These are phyloP conservation scores for Aspergillus hiratsukae DNA, from an alignment of 2,329 filamentous ascomycete genomes.

Conservation along the genomic window DNA sequence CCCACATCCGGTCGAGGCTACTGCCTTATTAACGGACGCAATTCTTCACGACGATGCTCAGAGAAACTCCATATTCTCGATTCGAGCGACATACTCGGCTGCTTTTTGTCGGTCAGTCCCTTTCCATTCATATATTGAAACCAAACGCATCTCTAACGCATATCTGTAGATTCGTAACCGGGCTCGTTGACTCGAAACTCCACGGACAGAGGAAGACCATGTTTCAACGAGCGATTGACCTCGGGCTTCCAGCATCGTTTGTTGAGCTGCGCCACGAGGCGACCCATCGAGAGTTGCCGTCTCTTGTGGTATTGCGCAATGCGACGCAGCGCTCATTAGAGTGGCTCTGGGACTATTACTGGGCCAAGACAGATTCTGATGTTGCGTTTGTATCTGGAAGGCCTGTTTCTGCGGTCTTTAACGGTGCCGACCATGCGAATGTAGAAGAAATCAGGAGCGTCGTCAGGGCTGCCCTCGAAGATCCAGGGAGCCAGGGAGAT, in stretches of 20 bases:
- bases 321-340: slow-evolving; percentile 66
- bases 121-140: neutral
- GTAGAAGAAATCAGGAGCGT: slow-evolving; percentile 13
- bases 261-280: slow-evolving; percentile 87
- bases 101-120: slow-evolving; percentile 42
- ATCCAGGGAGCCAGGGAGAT: slow-evolving; percentile 8
- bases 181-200: slow-evolving; percentile 42
- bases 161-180: slow-evolving; percentile 39
- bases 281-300: slow-evolving; percentile 82
- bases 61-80: slow-evolving; percentile 41
- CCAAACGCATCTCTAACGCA: neutral
- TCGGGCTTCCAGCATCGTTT: slow-evolving; percentile 59
- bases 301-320: slow-evolving; percentile 65
- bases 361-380: slow-evolving; percentile 51
- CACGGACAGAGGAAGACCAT: slow-evolving; percentile 40
- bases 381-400: slow-evolving; percentile 5
- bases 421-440: slow-evolving; percentile 6
- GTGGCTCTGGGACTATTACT: slow-evolving; percentile 92
- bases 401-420: slow-evolving; percentile 1
- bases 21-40: slow-evolving; percentile 43
- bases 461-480: slow-evolving; percentile 17
- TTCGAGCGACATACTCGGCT: slow-evolving; percentile 42
- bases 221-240: slow-evolving; percentile 40
- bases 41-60: slow-evolving; percentile 41
- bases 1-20: slow-evolving; percentile 44